phyloP scores from a whole-genome alignment of 148 eudicot species.

The Agrostemma githago region DNA sequence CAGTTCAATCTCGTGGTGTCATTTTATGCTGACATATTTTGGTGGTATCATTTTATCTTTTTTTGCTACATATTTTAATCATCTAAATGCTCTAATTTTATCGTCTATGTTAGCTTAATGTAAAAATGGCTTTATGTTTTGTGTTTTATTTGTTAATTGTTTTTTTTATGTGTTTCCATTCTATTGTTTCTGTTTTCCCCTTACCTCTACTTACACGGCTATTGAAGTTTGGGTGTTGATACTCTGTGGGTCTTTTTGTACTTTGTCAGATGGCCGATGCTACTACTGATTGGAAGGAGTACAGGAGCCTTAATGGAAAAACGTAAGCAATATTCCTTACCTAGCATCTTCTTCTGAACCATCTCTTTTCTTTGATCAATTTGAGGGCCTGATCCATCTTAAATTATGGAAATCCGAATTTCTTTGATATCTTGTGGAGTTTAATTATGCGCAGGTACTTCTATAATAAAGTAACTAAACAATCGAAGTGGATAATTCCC shows the following conservation, averaged over 20 bases:
- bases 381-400: neutral
- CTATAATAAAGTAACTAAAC: slow-evolving; percentile 70
- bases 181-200: neutral
- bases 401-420: neutral
- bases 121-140: slow-evolving; percentile 3
- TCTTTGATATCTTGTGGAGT: slow-evolving; percentile 11
- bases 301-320: slow-evolving; percentile 65
- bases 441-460: slow-evolving; percentile 51
- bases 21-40: neutral
- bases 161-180: slow-evolving; percentile 7
- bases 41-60: neutral
- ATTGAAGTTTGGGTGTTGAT: neutral
- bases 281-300: slow-evolving; percentile 92
- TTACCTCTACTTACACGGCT: neutral
- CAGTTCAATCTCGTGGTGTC: neutral
- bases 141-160: neutral
- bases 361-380: neutral
- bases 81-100: neutral
- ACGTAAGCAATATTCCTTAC: slow-evolving; percentile 44
- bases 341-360: neutral
- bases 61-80: neutral
- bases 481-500: slow-evolving; percentile 88
- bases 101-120: neutral
- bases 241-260: neutral
- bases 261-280: slow-evolving; percentile 88